Percentiles rank a stretch among this genome's conserved stretches.
These are phyloP conservation scores for Argentina anserina DNA, from an alignment of 306 rosid species.

Conservation along the genomic window DNA sequence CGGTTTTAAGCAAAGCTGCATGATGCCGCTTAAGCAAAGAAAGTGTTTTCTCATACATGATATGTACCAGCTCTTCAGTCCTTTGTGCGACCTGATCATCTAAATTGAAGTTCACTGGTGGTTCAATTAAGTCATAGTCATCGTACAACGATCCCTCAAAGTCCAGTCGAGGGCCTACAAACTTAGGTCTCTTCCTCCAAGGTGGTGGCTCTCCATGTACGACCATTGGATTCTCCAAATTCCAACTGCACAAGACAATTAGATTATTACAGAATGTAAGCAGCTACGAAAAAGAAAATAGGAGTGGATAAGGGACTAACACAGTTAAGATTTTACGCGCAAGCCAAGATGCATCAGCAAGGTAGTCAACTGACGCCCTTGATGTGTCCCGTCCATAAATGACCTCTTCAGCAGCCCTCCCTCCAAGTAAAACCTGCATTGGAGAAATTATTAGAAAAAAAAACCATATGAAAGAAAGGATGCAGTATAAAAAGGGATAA, in stretches of 20 bases:
- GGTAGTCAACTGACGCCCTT: slow-evolving; percentile 79
- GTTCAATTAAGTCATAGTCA: slow-evolving; percentile 63
- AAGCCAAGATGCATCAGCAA: slow-evolving; percentile 97
- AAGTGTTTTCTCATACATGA: slow-evolving; percentile 61
- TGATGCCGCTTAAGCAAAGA: slow-evolving; percentile 75
- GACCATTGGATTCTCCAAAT: slow-evolving; percentile 90
- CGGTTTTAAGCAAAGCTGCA: slow-evolving; percentile 77
- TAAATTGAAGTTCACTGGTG: slow-evolving; percentile 77
- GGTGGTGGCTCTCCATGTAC: slow-evolving; percentile 96
- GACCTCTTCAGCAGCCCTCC: slow-evolving; percentile 97
- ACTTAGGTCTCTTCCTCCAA: slow-evolving; percentile 69
- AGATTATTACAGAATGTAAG: slow-evolving; percentile 15
- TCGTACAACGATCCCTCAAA: slow-evolving; percentile 92
- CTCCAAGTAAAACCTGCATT: slow-evolving; percentile 85
- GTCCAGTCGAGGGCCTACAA: slow-evolving; percentile 91
- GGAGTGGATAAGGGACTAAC: slow-evolving; percentile 39
- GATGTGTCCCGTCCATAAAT: slow-evolving; percentile 94
- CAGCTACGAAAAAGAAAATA: background rate
- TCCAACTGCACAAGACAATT: slow-evolving; percentile 60
- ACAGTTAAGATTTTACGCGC: slow-evolving; percentile 96
- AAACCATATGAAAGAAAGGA: slow-evolving; percentile 19
- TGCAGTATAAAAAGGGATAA: background rate
- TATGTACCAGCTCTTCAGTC: slow-evolving; percentile 61
- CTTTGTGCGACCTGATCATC: slow-evolving; percentile 76
- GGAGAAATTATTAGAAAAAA: background rate